A percentile compares a stretch with the other conserved stretches of the same genome.
Conservation (phyloP, 345 rosid species). For the Pistacia atlantica region DNA sequence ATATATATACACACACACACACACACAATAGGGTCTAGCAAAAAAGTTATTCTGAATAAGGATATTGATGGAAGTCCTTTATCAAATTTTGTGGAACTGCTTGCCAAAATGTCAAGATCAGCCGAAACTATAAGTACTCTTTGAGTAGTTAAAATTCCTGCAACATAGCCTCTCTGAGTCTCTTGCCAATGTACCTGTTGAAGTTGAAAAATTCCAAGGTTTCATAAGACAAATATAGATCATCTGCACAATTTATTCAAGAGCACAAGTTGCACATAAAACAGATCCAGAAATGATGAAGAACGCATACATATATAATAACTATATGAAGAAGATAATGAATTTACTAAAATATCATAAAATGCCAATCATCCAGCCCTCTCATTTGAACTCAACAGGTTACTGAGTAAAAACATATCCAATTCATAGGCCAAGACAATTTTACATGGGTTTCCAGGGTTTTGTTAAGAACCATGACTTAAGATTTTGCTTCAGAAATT, state of each 20-base stretch:
- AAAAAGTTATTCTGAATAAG: constrained; percentile 32
- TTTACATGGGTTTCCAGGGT: background rate
- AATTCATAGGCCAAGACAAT: background rate
- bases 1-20: too few species aligned
- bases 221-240: background rate
- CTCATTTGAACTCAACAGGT: background rate
- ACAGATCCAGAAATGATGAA: background rate
- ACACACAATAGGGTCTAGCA: too few species aligned
- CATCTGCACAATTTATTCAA: background rate
- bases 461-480: too few species aligned
- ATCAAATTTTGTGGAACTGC: constrained; percentile 82
- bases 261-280: background rate
- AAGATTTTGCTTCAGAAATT: too few species aligned
- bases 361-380: background rate
- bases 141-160: constrained; percentile 91
- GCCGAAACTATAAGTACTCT: constrained; percentile 91
- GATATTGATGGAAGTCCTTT: constrained; percentile 98
- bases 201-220: constrained; percentile 15
- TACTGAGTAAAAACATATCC: background rate
- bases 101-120: constrained; percentile 82
- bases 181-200: constrained; percentile 94
- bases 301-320: background rate
- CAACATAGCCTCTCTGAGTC: constrained; percentile 86
- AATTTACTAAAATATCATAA: background rate
- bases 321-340: background rate